Evolutionary conservation across 768 basidiomycete species (phyloP).

Genomic region (Podaxis rugospora): DNA sequence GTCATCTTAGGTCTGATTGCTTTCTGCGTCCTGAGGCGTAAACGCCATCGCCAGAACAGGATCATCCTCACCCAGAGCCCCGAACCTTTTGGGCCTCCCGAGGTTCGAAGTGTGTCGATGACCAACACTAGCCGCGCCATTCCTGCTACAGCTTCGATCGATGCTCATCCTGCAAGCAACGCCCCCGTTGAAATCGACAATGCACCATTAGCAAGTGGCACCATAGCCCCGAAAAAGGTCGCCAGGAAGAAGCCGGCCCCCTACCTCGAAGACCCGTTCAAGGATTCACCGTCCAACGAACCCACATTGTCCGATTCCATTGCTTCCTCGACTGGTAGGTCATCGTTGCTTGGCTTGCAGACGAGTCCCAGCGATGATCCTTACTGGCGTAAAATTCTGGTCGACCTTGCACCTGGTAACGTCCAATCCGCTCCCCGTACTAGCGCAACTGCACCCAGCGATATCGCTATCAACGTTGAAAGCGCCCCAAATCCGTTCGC

Average conservation of each 20-base stretch:
- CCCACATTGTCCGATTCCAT: not conserved
- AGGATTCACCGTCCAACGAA: not conserved
- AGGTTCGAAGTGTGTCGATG: not conserved
- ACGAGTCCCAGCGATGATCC: not conserved
- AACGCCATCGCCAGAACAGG: not conserved
- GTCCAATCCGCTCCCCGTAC: not conserved
- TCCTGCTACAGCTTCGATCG: not conserved
- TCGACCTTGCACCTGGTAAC: not conserved
- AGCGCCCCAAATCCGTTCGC: not conserved
- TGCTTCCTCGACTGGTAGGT: not conserved
- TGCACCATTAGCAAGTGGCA: not conserved
- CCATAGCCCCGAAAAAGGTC: not conserved
- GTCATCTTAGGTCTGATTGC: slow-evolving; percentile 4
- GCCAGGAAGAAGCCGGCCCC: slow-evolving; percentile 8
- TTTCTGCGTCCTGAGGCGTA: slow-evolving; percentile 7
- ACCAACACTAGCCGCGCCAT: not conserved
- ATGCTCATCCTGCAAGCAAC: not conserved
- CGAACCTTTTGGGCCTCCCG: not conserved
- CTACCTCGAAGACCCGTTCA: not conserved
- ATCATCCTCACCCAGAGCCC: not conserved
- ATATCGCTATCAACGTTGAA: not conserved
- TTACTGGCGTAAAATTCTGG: not conserved
- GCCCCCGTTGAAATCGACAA: not conserved
- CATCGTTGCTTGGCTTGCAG: not conserved
- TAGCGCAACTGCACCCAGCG: not conserved